phyloP scores from a whole-genome alignment of 148 eudicot species.

The Silene conica region DNA sequence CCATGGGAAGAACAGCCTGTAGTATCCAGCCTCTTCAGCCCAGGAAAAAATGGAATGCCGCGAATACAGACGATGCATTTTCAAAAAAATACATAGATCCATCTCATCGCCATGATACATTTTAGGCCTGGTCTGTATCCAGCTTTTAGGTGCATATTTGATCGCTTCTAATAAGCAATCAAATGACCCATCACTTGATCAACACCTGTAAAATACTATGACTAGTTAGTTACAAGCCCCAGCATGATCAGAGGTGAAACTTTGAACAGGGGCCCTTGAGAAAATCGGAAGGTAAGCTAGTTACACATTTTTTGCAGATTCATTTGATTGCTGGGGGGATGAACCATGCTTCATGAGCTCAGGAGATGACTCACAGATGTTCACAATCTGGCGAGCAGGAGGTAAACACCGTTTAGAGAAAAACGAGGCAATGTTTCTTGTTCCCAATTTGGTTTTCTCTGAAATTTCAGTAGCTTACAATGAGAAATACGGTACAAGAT shows the following conservation, averaged over 20 bases:
- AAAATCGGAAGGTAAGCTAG: not conserved
- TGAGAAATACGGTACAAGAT: not conserved
- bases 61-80: not conserved
- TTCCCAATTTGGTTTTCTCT: conserved; percentile 42
- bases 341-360: conserved; percentile 37
- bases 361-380: conserved; percentile 45
- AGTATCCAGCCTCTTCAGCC: not conserved
- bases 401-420: conserved; percentile 84
- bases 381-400: conserved; percentile 44
- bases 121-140: not conserved
- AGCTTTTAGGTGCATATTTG: not conserved
- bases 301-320: conserved; percentile 23
- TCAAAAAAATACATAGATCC: not conserved
- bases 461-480: conserved; percentile 21
- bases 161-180: no score
- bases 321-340: conserved; percentile 25
- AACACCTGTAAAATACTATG: not conserved
- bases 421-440: conserved; percentile 58
- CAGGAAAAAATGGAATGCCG: not conserved
- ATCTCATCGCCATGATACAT: no score
- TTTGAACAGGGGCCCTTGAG: conserved; percentile 1
- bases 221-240: conserved; percentile 12
- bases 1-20: not conserved
- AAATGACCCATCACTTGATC: no score
- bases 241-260: conserved; percentile 2